Evolutionary conservation across 352 stramenopile genomes (phyloP), one percentile per base, ranked within the genome.

Genomic region (Globisporangium paroecandrum): DNA sequence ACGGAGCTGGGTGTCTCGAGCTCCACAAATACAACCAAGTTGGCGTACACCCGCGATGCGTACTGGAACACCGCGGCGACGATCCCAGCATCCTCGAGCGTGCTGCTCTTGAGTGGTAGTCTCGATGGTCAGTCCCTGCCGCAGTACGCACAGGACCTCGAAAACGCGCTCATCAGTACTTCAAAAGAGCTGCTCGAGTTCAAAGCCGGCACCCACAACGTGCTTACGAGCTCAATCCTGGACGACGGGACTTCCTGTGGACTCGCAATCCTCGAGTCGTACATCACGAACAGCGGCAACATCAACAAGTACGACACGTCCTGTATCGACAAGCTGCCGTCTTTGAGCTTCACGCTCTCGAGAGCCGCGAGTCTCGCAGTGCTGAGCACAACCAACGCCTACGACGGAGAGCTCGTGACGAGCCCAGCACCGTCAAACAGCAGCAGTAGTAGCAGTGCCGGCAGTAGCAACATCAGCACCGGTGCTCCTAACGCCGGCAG

Each of bases 251-350:
- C 68, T 8, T 78, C 75, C 0, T 94, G 83, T 38, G 74, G 71
- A 5, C 72, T 82, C 29, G 69, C 57, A 34, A 77, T 94, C 9
- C 64, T 94, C 46, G 79, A 76, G n/a, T 91, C 83, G 15, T 92
- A 85, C 46, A 66, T 91, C 9, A 66, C 70, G 18, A 75, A 58
- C 38, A 69, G 69, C 34, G 83, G 82, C 24, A 66, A 88, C 53
- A 55, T 94, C 4, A 71, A 54, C n/a, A 64, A 56, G 8, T 78
- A 83, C 60, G 81, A 94, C 60, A 75, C 80, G 20, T 83, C 77
- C 2, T 94, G 86, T 47, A 72, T 90, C 58, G 27, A 58, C 9
- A 63, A 71, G 27, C 51, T 91, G 18, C 66, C 71, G 6, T 67
- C 64, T 1, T 58, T 75, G 15, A 85, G 65, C 46, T 75, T 90